Percentiles rank a stretch among this genome's conserved stretches.
Evolutionary conservation across 768 basidiomycete species (phyloP).

Genomic region (Leccinum boreale): DNA sequence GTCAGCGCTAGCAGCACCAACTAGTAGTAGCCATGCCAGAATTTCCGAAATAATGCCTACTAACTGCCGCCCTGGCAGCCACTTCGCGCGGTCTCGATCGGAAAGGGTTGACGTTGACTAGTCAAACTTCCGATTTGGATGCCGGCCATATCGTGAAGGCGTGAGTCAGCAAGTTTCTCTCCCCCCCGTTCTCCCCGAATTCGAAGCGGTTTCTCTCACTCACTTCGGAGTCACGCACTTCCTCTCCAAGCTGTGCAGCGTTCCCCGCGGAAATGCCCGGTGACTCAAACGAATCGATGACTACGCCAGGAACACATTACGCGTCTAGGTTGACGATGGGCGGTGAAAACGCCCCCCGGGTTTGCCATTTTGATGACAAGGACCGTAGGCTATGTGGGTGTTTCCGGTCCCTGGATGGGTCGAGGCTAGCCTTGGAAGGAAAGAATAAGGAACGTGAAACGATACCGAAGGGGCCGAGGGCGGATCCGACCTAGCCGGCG

Average conservation of each 20-base stretch:
- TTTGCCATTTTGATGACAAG: neutral
- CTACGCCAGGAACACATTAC: neutral
- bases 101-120: neutral
- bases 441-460: neutral
- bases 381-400: neutral
- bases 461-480: neutral
- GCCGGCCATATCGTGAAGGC: neutral
- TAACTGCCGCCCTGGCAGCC: neutral
- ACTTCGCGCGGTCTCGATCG: neutral
- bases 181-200: neutral
- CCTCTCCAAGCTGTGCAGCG: neutral
- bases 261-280: neutral
- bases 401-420: neutral
- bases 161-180: neutral
- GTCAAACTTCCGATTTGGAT: neutral
- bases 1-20: neutral
- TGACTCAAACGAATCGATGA: neutral
- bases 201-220: neutral
- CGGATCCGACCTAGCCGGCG: neutral
- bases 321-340: neutral
- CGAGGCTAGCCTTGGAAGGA: neutral
- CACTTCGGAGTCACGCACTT: too few relatives aligned
- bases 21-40: neutral
- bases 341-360: neutral
- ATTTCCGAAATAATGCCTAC: neutral